Evolutionary conservation across 208 protist genomes (phyloP).

Genomic region (Entamoeba invadens): DNA sequence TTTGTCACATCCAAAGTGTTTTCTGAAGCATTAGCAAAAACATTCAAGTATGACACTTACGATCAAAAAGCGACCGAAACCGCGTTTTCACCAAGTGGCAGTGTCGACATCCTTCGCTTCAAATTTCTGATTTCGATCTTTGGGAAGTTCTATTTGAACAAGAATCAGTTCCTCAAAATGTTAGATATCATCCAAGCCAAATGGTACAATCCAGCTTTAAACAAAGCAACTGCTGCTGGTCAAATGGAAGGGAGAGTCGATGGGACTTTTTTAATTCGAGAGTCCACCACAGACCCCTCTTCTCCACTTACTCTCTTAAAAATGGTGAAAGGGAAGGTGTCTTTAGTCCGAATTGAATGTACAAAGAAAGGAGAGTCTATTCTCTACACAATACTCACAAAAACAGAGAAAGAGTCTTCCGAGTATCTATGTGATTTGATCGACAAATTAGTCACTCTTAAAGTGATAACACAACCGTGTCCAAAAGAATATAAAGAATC

Average conservation of each 20-base stretch:
- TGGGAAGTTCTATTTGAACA: neutral
- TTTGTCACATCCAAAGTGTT: neutral
- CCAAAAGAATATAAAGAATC: neutral
- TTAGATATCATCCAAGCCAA: neutral
- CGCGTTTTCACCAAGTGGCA: neutral
- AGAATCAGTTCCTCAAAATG: neutral
- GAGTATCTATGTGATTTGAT: neutral
- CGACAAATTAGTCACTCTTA: neutral
- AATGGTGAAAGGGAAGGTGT: neutral
- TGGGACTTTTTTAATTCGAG: neutral
- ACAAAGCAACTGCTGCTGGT: neutral
- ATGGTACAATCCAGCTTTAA: neutral
- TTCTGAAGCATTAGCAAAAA: neutral
- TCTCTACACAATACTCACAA: neutral
- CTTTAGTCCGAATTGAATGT: neutral
- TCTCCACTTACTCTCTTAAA: neutral
- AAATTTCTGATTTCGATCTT: neutral
- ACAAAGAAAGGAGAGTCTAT: neutral
- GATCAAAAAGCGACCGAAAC: neutral
- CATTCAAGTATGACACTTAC: neutral
- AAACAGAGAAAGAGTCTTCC: neutral
- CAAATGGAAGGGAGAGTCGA: neutral
- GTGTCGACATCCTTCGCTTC: neutral
- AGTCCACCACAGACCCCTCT: neutral
- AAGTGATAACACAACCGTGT: neutral